Evolutionary conservation across 2,329 filamentous ascomycete species (phyloP), one percentile per base, ranked within the genome.

Genomic region (Paecilomyces dactylethromorphus): DNA sequence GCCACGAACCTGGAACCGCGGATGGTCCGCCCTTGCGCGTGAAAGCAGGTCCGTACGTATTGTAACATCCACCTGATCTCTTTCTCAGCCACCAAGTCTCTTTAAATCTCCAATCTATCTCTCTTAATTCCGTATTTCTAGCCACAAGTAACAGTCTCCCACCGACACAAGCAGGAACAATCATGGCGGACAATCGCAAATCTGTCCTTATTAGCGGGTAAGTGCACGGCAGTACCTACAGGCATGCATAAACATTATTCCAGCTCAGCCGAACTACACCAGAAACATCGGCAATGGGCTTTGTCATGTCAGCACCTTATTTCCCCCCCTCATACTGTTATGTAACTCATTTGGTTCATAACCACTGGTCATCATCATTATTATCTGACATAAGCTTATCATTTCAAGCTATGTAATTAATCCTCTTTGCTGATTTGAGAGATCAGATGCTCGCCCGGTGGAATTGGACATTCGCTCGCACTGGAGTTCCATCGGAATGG

Each of bases 401-500:
- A 61, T 29, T 45, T 29, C 4, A 29, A 29, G 26, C 7, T 7
- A 29, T 29, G 26, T 5, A 29, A 29, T 29, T 29, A 29, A 29
- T 29, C 7, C 7, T 1, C 26, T 29, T 29, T 29, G 26, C 26
- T 13, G 13, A 24, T 70, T 13, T 22, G 22, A 8, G 32, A 22
- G 21, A 39, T 32, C 24, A 79, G 78, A 51, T 80, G 81, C 66
- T 79, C 77, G 1, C 79, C 82, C 6, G 82, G 82, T 45, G 81
- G 82, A 56, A 85, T 87, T 61, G 84, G 84, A 29, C 79, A 86
- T 65, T 79, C 80, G 15, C 76, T 87, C 13, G 82, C 83, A 1
- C 75, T 77, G 18, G 82, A 85, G 65, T 87, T 87, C 66, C 77
- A 83, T 58, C 71, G 66, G 26, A 62, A 71, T 71, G 82, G 82